These are phyloP conservation scores for Candida pseudoglaebosa DNA, from an alignment of 805 yeast species.

Conservation along the genomic window DNA sequence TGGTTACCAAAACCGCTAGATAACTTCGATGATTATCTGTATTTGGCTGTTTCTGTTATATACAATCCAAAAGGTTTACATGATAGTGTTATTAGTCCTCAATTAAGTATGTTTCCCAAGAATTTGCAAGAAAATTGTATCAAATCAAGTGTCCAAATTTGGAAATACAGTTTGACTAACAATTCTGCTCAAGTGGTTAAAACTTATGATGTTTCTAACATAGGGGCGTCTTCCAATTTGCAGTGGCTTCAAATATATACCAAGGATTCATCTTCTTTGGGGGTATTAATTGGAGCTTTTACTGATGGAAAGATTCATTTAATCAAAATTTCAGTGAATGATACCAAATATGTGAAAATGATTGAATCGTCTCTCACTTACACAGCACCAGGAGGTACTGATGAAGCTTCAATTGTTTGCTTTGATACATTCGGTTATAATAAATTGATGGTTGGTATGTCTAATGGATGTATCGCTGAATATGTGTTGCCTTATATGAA, in stretches of 20 bases:
- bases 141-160: constrained; percentile 44
- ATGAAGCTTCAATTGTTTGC: constrained; percentile 34
- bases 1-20: constrained; percentile 42
- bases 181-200: constrained; percentile 23
- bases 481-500: constrained; percentile 37
- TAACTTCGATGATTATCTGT: constrained; percentile 21
- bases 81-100: constrained; percentile 20
- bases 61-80: constrained; percentile 23
- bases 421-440: constrained; percentile 44
- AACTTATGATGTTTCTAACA: constrained; percentile 27
- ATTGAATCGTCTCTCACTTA: constrained; percentile 22
- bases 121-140: constrained; percentile 10
- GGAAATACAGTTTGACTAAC: constrained; percentile 29
- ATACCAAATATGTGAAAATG: constrained; percentile 15
- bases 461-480: constrained; percentile 59
- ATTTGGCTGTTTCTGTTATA: constrained; percentile 50
- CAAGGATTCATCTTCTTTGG: constrained; percentile 21
- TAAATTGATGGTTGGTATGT: constrained; percentile 51
- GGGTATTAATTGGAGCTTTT: constrained; percentile 49
- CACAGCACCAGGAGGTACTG: constrained; percentile 7
- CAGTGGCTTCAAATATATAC: constrained; percentile 37
- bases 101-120: constrained; percentile 28
- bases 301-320: constrained; percentile 57
- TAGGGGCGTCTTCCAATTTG: constrained; percentile 44
- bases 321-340: constrained; percentile 31